Evolutionary conservation across 768 basidiomycete species (phyloP).

Genomic region (Amanita subjunquillea): DNA sequence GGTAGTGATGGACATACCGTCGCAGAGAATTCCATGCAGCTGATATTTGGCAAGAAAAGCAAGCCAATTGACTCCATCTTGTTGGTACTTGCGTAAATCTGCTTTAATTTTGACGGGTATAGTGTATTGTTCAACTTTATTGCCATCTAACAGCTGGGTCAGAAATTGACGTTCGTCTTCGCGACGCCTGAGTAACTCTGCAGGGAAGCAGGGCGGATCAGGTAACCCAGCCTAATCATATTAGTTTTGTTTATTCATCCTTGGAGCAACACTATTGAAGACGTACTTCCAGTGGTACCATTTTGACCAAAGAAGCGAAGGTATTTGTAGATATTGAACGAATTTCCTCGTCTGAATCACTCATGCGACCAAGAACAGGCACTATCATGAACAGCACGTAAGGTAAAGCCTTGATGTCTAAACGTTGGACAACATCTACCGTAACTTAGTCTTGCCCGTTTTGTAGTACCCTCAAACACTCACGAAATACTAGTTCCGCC

Average conservation of each 20-base stretch:
- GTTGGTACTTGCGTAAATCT: constrained; percentile 93
- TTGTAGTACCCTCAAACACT: constrained; percentile 21
- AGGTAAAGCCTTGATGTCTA: constrained; percentile 91
- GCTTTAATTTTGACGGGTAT: constrained; percentile 87
- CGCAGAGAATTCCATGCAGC: constrained; percentile 94
- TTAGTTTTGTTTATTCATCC: neutral
- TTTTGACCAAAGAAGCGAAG: constrained; percentile 94
- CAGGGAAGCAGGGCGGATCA: constrained; percentile 87
- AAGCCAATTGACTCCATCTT: constrained; percentile 97
- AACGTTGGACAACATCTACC: constrained; percentile 79
- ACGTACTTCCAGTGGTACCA: constrained; percentile 91
- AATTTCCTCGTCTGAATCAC: constrained; percentile 85
- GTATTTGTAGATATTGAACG: constrained; percentile 94
- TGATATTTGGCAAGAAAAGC: constrained; percentile 98
- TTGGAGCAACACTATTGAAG: neutral
- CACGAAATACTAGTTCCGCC: constrained; percentile 85
- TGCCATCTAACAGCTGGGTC: constrained; percentile 88
- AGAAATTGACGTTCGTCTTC: constrained; percentile 87
- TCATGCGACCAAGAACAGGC: constrained; percentile 95
- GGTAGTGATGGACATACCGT: constrained; percentile 45
- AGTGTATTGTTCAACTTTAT: constrained; percentile 83
- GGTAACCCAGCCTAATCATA: constrained; percentile 79
- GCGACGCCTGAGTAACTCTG: constrained; percentile 76
- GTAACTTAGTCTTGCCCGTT: constrained; percentile 8
- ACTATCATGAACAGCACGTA: constrained; percentile 97